Conservation (phyloP, 306 rosid genomes). For the Inga oerstediana region DNA sequence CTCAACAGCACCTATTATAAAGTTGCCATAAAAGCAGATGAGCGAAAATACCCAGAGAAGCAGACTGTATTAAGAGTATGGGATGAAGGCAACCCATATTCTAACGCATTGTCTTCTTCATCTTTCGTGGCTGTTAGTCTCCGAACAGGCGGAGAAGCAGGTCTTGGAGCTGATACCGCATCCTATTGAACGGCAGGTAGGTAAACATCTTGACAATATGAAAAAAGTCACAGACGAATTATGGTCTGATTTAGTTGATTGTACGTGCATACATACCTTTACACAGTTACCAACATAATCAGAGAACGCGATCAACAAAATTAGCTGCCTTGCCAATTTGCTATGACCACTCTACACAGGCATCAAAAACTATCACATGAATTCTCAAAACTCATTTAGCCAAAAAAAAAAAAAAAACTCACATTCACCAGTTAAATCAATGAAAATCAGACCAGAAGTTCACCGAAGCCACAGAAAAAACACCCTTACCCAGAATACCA, state of each 20-base stretch:
- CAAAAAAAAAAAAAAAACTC: not conserved
- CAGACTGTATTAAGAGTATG: constrained; percentile 95
- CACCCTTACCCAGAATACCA: constrained; percentile 79
- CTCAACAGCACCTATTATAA: constrained; percentile 20
- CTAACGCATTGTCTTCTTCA: constrained; percentile 91
- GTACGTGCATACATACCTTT: constrained; percentile 64
- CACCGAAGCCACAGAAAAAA: not conserved
- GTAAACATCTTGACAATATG: not conserved
- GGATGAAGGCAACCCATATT: constrained; percentile 97
- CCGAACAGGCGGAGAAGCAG: constrained; percentile 84
- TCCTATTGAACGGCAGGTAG: constrained; percentile 53
- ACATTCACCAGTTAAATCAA: not conserved
- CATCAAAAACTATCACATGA: constrained; percentile 24
- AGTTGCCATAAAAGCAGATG: constrained; percentile 17
- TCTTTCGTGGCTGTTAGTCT: constrained; percentile 90
- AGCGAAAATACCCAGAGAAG: constrained; percentile 77
- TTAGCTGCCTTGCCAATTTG: constrained; percentile 95
- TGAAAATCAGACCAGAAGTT: not conserved
- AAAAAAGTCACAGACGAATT: not conserved
- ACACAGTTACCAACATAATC: constrained; percentile 84
- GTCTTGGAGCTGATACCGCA: constrained; percentile 93
- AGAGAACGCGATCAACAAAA: constrained; percentile 91
- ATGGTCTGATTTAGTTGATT: constrained; percentile 14
- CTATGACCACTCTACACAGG: constrained; percentile 90
- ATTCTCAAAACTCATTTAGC: not conserved